phyloP scores from a whole-genome alignment of 139 green algal genomes.

The Volvox africanus region DNA sequence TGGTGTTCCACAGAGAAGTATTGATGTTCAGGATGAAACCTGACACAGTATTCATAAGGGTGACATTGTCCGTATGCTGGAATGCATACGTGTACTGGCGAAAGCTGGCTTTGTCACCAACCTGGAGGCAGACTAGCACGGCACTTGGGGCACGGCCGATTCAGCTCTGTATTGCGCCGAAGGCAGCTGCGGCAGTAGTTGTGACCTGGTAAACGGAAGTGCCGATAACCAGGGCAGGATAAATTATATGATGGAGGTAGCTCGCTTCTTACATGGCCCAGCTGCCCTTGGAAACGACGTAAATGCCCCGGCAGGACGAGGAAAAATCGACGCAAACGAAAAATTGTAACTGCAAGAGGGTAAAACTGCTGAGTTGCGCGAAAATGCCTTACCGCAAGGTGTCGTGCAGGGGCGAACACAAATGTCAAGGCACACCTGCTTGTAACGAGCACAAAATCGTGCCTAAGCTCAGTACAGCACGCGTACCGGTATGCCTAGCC shows the following conservation, averaged over 20 bases:
- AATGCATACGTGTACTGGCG: not conserved
- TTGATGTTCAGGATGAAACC: conserved; percentile 59
- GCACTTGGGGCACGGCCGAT: conserved; percentile 65
- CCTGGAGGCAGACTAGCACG: conserved; percentile 31
- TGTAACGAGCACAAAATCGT: not conserved
- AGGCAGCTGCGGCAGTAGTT: conserved; percentile 67
- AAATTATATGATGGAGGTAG: too few species aligned
- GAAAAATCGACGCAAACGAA: too few species aligned
- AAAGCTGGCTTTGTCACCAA: not conserved
- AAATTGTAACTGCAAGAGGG: too few species aligned
- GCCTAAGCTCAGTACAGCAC: not conserved
- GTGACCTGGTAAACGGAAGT: conserved; percentile 55
- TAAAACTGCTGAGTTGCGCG: too few species aligned
- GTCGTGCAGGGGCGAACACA: conserved; percentile 66
- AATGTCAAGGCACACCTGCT: conserved; percentile 67
- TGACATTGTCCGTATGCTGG: not conserved
- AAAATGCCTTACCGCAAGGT: conserved; percentile 59
- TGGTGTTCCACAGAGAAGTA: conserved; percentile 69
- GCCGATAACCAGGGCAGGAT: too few species aligned
- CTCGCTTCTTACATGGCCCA: too few species aligned
- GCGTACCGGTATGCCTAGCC: not conserved
- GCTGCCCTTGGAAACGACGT: too few species aligned
- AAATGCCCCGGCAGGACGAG: too few species aligned
- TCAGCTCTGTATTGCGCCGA: conserved; percentile 51
- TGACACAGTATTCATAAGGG: not conserved